Base-by-base conservation (phyloP, 345 rosid species). In the Citrus reticulata region DNA sequence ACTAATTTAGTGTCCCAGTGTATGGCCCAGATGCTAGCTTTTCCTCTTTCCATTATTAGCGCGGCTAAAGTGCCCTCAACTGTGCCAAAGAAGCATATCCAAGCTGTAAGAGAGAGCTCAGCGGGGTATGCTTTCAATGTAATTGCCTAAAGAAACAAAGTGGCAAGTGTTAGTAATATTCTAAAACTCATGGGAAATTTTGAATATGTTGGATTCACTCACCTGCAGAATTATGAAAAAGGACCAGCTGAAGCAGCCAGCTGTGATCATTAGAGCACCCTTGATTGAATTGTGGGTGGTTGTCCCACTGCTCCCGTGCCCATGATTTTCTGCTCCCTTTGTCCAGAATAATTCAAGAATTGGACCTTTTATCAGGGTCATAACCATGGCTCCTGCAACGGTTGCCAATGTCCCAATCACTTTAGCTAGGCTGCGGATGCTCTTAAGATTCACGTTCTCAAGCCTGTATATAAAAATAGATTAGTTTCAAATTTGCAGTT, bases 371-470 rank as follows among this genome's bases (percentile, higher is more conserved):
- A 90, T 34, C 63, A 91, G 63, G 4, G 99, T 95, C 99, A 95
- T 92, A 46, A 88, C 84, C 98, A 93, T 95, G 30, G 99, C 97
- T 83, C 98, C 99, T 4, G 83, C 91, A 19, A 96, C 98, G 14
- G 98, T 95, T 67, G 91, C 89, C 27, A 88, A 19, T 0, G 97
- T 95, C 9, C 99, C 99, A 1, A 84, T 16, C n/a, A 93, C 59
- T 82, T 95, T 95, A 4, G 86, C 92, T 17, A 88, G 91, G 81
- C 97, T 85, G 66, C 86, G 87, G 2, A 87, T 70, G 37, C 88
- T 82, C 20, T 78, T 76, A 0, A 93, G 80, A 1, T 88, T 88
- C 37, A 93, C 92, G 75, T 85, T 89, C 88, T 95, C 99, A 2
- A 93, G 87, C 87, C 93, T 90, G 75, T 0, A 19, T 2, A 34